Percentiles rank a stretch among this genome's conserved stretches.
These are phyloP conservation scores for Quercus lobata DNA, from an alignment of 331 rosid species.

Conservation along the genomic window DNA sequence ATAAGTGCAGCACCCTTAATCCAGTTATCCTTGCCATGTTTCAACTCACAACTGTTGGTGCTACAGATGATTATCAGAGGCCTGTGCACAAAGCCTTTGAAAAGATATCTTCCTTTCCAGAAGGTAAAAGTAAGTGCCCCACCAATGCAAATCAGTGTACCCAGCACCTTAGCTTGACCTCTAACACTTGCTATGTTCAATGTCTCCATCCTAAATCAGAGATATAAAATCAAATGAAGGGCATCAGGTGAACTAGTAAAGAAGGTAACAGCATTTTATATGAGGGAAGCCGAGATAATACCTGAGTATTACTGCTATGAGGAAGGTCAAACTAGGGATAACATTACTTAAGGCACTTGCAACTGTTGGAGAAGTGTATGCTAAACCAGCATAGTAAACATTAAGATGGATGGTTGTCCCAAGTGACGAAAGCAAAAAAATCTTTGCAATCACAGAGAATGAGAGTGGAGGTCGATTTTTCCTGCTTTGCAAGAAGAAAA, in stretches of 20 bases:
- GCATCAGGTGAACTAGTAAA: neutral
- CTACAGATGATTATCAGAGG: constrained; percentile 13
- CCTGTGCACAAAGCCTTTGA: constrained; percentile 5
- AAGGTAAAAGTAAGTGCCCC: constrained; percentile 35
- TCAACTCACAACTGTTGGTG: neutral
- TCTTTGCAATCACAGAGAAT: constrained; percentile 9
- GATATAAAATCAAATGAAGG: neutral
- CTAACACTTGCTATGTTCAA: constrained; percentile 18
- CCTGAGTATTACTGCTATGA: constrained; percentile 23
- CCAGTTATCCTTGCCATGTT: constrained; percentile 24
- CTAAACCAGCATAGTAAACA: constrained; percentile 26
- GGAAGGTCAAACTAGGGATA: constrained; percentile 30
- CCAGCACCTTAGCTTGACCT: constrained; percentile 30
- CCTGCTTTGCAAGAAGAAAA: constrained; percentile 7
- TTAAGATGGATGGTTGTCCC: constrained; percentile 34
- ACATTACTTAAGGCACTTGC: constrained; percentile 30
- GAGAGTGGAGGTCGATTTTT: constrained; percentile 22
- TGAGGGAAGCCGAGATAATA: neutral
- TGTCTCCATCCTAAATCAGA: constrained; percentile 32
- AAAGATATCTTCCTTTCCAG: constrained; percentile 25
- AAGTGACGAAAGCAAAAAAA: constrained; percentile 19
- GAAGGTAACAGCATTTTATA: neutral
- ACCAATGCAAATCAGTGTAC: constrained; percentile 27
- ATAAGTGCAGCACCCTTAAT: constrained; percentile 34
- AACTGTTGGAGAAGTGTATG: constrained; percentile 30